phyloP scores from a whole-genome alignment of 176 grass and related monocot genomes.

The Miscanthus lutarioriparius region DNA sequence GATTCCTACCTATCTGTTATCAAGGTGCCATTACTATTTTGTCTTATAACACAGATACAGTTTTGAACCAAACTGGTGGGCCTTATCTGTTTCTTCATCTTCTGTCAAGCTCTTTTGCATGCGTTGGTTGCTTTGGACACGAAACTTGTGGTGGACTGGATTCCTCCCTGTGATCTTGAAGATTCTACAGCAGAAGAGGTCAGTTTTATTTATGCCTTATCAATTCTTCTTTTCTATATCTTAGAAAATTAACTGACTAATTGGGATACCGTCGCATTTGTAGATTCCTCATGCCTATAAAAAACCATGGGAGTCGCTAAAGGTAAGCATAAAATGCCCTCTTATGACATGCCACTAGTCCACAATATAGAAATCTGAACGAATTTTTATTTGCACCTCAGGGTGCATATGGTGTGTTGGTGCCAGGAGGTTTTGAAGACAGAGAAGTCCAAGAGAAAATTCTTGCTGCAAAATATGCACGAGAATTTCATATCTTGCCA shows the following conservation, averaged over 20 bases:
- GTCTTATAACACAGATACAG: background rate
- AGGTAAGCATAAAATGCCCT: constrained; percentile 47
- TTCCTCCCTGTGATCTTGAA: constrained; percentile 87
- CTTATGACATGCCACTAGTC: background rate
- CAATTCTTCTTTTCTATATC: background rate
- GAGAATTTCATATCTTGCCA: constrained; percentile 83
- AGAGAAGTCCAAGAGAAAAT: constrained; percentile 79
- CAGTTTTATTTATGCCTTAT: constrained; percentile 9
- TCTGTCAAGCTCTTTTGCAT: no score
- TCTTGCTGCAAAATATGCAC: constrained; percentile 79
- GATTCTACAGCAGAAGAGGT: constrained; percentile 61
- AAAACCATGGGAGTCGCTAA: constrained; percentile 76
- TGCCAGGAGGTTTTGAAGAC: constrained; percentile 91
- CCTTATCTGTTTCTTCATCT: no score
- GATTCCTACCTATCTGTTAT: constrained; percentile 82
- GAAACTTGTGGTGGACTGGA: constrained; percentile 59
- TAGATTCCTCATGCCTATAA: constrained; percentile 66
- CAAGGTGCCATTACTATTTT: constrained; percentile 49
- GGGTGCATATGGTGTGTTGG: constrained; percentile 73
- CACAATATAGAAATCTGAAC: constrained; percentile 18
- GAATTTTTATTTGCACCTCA: constrained; percentile 1
- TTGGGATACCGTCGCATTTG: constrained; percentile 32
- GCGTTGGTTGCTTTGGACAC: no score
- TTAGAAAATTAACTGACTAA: constrained; percentile 22
- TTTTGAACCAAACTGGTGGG: background rate